Evolutionary conservation across 1,284 basidiomycete species (phyloP).

Genomic region (Leccinum griseonigrum): DNA sequence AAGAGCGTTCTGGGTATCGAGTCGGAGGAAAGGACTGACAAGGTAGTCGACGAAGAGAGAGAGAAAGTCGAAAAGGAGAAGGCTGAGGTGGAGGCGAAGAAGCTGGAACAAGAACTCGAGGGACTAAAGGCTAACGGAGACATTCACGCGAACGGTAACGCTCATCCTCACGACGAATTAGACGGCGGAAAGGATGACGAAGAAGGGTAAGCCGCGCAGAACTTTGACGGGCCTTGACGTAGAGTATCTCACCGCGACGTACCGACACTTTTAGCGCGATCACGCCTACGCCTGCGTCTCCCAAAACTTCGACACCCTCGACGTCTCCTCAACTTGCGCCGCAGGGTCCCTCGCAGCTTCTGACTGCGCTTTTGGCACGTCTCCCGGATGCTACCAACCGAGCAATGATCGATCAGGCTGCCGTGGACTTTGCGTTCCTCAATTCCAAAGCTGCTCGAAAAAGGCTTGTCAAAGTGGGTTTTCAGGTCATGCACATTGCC

Average conservation of each 20-base stretch:
- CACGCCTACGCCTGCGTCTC: slow-evolving; percentile 67
- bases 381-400: slow-evolving; percentile 93
- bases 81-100: slow-evolving; percentile 62
- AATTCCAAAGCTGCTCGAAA: slow-evolving; percentile 96
- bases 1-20: slow-evolving; percentile 84
- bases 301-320: slow-evolving; percentile 59
- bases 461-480: slow-evolving; percentile 75
- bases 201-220: slow-evolving; percentile 45
- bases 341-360: slow-evolving; percentile 89
- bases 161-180: slow-evolving; percentile 12
- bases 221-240: slow-evolving; percentile 7
- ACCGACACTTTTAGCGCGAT: slow-evolving; percentile 24
- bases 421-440: slow-evolving; percentile 93
- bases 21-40: slow-evolving; percentile 43
- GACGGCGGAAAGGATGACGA: slow-evolving; percentile 39
- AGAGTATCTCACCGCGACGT: slow-evolving; percentile 2
- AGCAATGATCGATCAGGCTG: slow-evolving; percentile 90
- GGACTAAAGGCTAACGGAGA: slow-evolving; percentile 41
- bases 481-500: not conserved
- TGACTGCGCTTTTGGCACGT: slow-evolving; percentile 90
- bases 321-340: slow-evolving; percentile 67
- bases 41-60: slow-evolving; percentile 44
- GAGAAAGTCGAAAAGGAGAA: slow-evolving; percentile 44
- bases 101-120: slow-evolving; percentile 70
- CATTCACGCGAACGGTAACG: slow-evolving; percentile 17